phyloP scores from a whole-genome alignment of 2,329 filamentous ascomycete genomes.

The Hymenoscyphus occultus region DNA sequence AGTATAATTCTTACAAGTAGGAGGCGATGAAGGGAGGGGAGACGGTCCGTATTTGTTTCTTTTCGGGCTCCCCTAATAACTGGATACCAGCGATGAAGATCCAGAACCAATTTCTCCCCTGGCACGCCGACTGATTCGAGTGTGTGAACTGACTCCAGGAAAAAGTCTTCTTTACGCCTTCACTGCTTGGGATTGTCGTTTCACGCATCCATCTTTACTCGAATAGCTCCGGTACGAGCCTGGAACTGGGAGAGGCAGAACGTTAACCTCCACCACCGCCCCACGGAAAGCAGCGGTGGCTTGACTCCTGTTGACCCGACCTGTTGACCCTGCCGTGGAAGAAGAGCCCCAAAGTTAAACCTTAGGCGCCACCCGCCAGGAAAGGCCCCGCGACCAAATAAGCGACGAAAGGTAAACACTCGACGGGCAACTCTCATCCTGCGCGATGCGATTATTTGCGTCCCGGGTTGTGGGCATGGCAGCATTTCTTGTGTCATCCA shows the following conservation, averaged over 20 bases:
- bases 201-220: too few species aligned
- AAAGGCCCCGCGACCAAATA: background rate
- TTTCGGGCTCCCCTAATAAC: background rate
- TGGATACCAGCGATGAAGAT: background rate
- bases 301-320: too few species aligned
- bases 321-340: too few species aligned
- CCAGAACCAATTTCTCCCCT: background rate
- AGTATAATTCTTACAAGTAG: background rate
- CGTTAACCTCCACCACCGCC: too few species aligned
- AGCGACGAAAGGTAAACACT: background rate
- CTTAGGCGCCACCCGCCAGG: background rate
- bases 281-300: too few species aligned
- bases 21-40: background rate
- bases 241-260: too few species aligned
- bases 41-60: conserved; percentile 3
- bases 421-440: background rate
- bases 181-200: background rate
- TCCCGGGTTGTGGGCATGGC: background rate
- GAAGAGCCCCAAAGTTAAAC: too few species aligned
- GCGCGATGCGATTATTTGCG: too few species aligned
- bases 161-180: background rate
- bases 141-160: background rate
- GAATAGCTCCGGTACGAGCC: too few species aligned
- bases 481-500: background rate
- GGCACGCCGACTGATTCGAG: background rate